Conservation (phyloP, 805 yeast genomes). For the Saturnispora ahearnii region DNA sequence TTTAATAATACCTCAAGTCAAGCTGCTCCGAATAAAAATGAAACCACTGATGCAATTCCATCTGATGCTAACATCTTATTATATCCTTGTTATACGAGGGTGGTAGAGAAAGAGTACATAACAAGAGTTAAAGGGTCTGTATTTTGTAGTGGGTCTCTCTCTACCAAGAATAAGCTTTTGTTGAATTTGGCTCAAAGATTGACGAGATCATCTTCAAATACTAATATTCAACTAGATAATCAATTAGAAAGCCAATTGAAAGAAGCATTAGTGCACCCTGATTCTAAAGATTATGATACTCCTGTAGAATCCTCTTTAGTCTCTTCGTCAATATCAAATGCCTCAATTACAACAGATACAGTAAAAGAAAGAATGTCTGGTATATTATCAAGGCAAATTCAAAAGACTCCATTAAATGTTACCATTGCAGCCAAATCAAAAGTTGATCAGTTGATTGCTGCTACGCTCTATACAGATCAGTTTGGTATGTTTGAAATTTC, state of each 20-base stretch:
- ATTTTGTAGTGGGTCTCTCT: conserved; percentile 57
- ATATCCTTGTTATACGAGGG: conserved; percentile 48
- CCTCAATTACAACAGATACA: conserved; percentile 19
- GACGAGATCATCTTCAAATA: conserved; percentile 32
- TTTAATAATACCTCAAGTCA: conserved; percentile 13
- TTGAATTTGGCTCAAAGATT: conserved; percentile 62
- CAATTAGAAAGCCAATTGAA: conserved; percentile 32
- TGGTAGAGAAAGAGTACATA: conserved; percentile 30
- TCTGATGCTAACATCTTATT: conserved; percentile 51
- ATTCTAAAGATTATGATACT: conserved; percentile 7
- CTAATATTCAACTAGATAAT: conserved; percentile 20
- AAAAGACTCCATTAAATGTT: conserved; percentile 45
- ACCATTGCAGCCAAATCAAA: conserved; percentile 44
- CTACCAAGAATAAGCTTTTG: conserved; percentile 62
- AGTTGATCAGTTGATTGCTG: conserved; percentile 22
- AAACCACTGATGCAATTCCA: conserved; percentile 31
- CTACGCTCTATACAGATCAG: conserved; percentile 45
- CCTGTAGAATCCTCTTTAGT: conserved; percentile 18
- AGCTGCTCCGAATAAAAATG: neutral
- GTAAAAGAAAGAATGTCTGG: conserved; percentile 59
- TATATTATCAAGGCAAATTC: conserved; percentile 59
- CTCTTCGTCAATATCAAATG: conserved; percentile 11
- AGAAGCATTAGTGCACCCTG: conserved; percentile 25
- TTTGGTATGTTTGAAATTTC: conserved; percentile 58
- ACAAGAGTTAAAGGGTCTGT: conserved; percentile 68